Conservation (phyloP, 148 eudicot species). For the Rhododendron ferrugineum region DNA sequence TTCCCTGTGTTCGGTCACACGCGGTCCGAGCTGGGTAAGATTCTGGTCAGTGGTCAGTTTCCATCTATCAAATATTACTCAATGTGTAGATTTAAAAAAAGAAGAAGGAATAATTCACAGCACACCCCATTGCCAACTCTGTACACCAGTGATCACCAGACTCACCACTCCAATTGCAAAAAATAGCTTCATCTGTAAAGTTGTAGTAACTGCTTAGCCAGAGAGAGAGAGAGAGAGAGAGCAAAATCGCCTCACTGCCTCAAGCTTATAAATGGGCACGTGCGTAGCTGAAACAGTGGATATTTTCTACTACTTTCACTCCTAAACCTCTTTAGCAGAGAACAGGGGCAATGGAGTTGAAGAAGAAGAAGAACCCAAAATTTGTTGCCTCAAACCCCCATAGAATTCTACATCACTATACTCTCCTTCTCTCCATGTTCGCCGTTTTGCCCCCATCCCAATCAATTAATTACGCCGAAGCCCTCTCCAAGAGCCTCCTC, state of each 20-base stretch:
- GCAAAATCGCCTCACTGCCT: neutral
- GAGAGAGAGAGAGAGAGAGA: constrained; percentile 1
- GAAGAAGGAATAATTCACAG: no score
- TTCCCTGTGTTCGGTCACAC: no score
- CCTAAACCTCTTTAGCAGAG: constrained; percentile 21
- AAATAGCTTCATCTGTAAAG: neutral
- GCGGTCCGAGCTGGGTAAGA: no score
- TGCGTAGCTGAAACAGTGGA: neutral
- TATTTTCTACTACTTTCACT: constrained; percentile 5
- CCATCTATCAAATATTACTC: no score
- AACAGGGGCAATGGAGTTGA: neutral
- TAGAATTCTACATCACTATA: neutral
- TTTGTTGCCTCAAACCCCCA: neutral
- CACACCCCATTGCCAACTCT: neutral
- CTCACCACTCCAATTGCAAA: neutral
- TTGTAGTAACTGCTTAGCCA: no score
- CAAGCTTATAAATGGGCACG: constrained; percentile 6
- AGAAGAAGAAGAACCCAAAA: neutral
- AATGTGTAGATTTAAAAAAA: no score
- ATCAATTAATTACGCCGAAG: constrained; percentile 35
- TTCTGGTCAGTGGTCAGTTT: no score
- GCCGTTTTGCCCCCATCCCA: constrained; percentile 5
- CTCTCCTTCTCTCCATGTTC: neutral
- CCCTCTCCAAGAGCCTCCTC: constrained; percentile 54
- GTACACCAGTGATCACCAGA: neutral